Percentiles rank a stretch among this genome's conserved stretches.
Conservation (phyloP, 352 stramenopile genomes). For the Thraustochytrium sp. region DNA sequence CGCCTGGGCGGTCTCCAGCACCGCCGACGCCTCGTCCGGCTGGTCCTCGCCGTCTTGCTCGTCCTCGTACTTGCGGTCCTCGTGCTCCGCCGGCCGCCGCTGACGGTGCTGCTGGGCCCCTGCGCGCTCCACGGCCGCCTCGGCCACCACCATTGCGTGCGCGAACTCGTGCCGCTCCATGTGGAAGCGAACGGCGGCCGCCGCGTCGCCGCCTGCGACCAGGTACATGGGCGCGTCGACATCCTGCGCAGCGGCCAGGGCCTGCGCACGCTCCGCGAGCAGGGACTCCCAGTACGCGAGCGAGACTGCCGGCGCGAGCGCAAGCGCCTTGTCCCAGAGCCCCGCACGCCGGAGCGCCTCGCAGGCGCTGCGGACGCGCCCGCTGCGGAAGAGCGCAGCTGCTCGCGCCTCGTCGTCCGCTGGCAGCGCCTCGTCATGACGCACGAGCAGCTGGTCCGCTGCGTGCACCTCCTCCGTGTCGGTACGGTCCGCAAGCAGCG, state of each 20-base stretch:
- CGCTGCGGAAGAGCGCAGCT: not conserved
- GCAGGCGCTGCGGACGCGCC: not conserved
- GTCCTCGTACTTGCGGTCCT: too few relatives aligned
- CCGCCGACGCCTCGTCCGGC: too few relatives aligned
- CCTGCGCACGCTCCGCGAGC: not conserved
- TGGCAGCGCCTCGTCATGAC: not conserved
- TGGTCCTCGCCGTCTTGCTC: too few relatives aligned
- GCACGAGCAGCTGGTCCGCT: not conserved
- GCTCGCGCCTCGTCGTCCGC: not conserved
- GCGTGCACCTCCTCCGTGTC: not conserved
- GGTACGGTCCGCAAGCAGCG: not conserved
- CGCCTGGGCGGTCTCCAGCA: not conserved
- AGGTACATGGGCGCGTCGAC: not conserved
- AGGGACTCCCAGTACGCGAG: constrained; percentile 18
- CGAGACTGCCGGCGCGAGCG: constrained; percentile 3
- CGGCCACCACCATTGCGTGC: not conserved
- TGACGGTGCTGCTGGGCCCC: too few relatives aligned
- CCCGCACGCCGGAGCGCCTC: not conserved
- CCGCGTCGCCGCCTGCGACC: not conserved
- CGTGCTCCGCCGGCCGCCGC: too few relatives aligned
- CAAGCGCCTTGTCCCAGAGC: not conserved
- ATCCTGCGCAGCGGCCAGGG: not conserved
- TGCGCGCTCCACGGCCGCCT: not conserved
- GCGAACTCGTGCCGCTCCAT: not conserved
- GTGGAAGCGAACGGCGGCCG: not conserved